A percentile compares a stretch with the other conserved stretches of the same genome.
phyloP scores from a whole-genome alignment of 306 rosid species.

The Lablab purpureus region DNA sequence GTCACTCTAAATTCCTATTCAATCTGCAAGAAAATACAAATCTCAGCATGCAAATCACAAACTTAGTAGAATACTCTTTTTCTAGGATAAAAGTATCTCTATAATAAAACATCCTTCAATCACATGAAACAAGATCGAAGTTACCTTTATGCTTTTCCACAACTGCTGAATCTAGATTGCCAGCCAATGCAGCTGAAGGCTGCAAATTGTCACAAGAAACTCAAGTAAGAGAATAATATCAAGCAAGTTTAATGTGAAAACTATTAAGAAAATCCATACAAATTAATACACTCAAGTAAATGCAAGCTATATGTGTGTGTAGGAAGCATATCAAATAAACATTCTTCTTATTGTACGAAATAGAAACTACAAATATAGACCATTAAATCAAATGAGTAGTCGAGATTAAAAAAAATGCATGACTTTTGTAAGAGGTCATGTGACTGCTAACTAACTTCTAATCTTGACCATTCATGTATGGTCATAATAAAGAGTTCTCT shows the following conservation, averaged over 20 bases:
- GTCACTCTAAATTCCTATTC: constrained; percentile 6
- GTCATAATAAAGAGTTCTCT: not conserved
- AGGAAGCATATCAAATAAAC: not conserved
- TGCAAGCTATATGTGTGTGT: not conserved
- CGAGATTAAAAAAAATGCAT: not conserved
- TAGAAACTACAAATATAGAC: not conserved
- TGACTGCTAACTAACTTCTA: not conserved
- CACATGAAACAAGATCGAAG: constrained; percentile 12
- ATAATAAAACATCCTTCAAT: constrained; percentile 8
- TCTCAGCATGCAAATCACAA: constrained; percentile 32
- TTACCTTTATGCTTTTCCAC: constrained; percentile 54
- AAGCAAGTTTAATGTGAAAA: constrained; percentile 17
- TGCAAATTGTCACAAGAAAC: constrained; percentile 46
- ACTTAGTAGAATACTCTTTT: constrained; percentile 1
- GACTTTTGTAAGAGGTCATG: not conserved
- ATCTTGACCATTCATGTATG: not conserved
- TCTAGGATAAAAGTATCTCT: not conserved
- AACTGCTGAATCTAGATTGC: constrained; percentile 43
- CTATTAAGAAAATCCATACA: constrained; percentile 35
- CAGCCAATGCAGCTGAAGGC: constrained; percentile 55
- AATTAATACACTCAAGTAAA: constrained; percentile 5
- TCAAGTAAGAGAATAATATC: constrained; percentile 44
- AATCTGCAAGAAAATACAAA: constrained; percentile 22
- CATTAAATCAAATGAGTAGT: not conserved
- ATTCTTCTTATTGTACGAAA: not conserved